phyloP scores from a whole-genome alignment of 2,329 filamentous ascomycete species.

The Phialocephala subalpina region DNA sequence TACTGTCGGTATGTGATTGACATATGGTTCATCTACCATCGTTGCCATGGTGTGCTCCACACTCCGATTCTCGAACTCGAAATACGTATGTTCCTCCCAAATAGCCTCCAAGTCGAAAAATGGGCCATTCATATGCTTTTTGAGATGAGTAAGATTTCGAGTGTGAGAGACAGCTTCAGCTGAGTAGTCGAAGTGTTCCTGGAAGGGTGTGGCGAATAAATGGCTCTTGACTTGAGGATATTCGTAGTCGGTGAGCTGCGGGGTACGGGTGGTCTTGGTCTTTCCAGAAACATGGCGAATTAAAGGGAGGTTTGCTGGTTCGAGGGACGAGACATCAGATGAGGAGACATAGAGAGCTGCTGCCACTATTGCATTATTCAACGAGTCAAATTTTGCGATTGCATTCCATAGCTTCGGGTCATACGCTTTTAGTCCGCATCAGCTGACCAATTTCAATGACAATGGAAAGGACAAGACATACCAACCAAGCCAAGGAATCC shows the following conservation, averaged over 20 bases:
- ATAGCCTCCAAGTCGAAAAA: slow-evolving; percentile 79
- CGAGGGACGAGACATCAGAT: background rate
- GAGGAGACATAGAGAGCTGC: slow-evolving; percentile 1
- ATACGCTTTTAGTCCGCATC: background rate
- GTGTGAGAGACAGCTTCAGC: slow-evolving; percentile 66
- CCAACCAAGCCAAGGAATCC: background rate
- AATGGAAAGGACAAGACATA: background rate
- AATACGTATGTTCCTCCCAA: slow-evolving; percentile 81
- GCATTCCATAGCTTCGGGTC: slow-evolving; percentile 1
- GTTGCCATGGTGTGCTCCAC: slow-evolving; percentile 80
- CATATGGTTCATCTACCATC: slow-evolving; percentile 82
- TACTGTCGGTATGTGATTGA: slow-evolving; percentile 78
- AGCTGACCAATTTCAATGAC: background rate
- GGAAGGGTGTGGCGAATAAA: slow-evolving; percentile 25
- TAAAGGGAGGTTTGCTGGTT: background rate
- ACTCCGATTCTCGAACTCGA: slow-evolving; percentile 73
- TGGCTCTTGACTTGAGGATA: background rate
- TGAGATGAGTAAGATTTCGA: slow-evolving; percentile 70
- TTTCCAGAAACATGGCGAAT: slow-evolving; percentile 5
- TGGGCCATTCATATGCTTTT: slow-evolving; percentile 70
- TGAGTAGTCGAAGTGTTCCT: slow-evolving; percentile 36
- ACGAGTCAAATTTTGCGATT: background rate
- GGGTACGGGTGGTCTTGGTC: slow-evolving; percentile 12
- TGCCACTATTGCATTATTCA: background rate
- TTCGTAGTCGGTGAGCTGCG: slow-evolving; percentile 11